These are phyloP conservation scores for Bauhinia variegata DNA, from an alignment of 306 rosid species.

Conservation along the genomic window DNA sequence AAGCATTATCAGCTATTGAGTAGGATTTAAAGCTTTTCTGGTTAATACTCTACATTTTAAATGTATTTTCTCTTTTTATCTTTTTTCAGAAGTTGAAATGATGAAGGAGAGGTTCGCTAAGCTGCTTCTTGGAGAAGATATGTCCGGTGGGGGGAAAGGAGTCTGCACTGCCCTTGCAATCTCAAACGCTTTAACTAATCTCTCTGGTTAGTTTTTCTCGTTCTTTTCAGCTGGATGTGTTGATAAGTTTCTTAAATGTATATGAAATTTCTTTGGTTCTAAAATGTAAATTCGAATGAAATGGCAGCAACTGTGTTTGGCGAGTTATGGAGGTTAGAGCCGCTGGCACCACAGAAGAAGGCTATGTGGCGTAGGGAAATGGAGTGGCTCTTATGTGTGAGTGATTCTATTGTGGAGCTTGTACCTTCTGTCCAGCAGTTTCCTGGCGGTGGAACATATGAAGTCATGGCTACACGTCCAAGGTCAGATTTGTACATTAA, in stretches of 20 bases:
- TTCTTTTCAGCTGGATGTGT: not conserved
- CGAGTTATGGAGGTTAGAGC: conserved; percentile 91
- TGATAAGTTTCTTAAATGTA: not conserved
- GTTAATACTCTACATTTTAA: not conserved
- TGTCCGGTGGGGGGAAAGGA: conserved; percentile 99
- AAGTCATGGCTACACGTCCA: conserved; percentile 79
- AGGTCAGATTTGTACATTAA: conserved; percentile 82
- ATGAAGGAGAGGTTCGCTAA: conserved; percentile 96
- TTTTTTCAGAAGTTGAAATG: conserved; percentile 73
- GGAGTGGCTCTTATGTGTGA: conserved; percentile 86
- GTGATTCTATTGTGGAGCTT: conserved; percentile 88
- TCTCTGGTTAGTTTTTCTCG: conserved; percentile 66
- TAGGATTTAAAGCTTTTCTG: not conserved
- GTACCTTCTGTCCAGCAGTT: conserved; percentile 87
- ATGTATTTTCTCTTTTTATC: not conserved
- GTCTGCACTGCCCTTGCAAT: conserved; percentile 95
- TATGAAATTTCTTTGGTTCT: conserved; percentile 1
- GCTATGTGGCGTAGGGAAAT: conserved; percentile 92
- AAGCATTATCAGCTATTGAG: not conserved
- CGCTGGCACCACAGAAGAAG: conserved; percentile 72
- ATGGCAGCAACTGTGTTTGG: conserved; percentile 90
- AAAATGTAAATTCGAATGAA: conserved; percentile 22
- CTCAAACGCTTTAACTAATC: conserved; percentile 91
- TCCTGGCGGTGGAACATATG: conserved; percentile 89
- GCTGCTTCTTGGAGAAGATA: conserved; percentile 89